phyloP scores from a whole-genome alignment of 148 eudicot genomes.

The Rhododendron vialii region DNA sequence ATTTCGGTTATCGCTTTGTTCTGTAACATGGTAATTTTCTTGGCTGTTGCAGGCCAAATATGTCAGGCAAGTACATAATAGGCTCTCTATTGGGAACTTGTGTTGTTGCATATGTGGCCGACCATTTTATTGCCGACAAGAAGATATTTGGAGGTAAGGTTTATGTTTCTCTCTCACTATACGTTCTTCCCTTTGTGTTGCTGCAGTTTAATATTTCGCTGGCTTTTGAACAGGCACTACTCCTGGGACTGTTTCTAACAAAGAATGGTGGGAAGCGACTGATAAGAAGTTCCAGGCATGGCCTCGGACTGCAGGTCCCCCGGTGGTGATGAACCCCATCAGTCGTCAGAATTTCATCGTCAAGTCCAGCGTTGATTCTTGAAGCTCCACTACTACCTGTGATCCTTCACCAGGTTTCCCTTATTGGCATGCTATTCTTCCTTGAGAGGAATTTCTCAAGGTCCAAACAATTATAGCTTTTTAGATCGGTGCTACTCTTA shows the following conservation, averaged over 20 bases:
- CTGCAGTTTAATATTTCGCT: not conserved
- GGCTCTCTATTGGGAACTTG: conserved; percentile 12
- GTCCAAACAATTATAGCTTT: not conserved
- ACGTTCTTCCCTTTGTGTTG: not conserved
- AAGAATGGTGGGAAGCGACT: conserved; percentile 46
- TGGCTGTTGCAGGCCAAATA: conserved; percentile 3
- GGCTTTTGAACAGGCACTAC: conserved; percentile 34
- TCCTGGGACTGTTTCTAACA: conserved; percentile 36
- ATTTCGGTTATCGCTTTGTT: not conserved
- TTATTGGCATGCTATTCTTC: not conserved
- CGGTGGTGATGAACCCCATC: conserved; percentile 59
- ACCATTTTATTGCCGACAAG: conserved; percentile 23
- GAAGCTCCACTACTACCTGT: not conserved
- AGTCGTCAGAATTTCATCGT: conserved; percentile 56
- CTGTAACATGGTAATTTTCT: not conserved
- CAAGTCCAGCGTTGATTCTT: conserved; percentile 24
- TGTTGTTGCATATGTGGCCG: conserved; percentile 13
- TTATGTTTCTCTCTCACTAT: not conserved
- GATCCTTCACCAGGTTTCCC: not conserved
- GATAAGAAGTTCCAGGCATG: conserved; percentile 52
- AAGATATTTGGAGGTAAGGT: conserved; percentile 36
- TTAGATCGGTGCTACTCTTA: not conserved
- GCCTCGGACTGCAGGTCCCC: conserved; percentile 60
- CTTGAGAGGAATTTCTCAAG: not conserved
- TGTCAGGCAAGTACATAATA: conserved; percentile 7